Conservation (phyloP, 208 protist species). For the Leptomonas seymouri region DNA sequence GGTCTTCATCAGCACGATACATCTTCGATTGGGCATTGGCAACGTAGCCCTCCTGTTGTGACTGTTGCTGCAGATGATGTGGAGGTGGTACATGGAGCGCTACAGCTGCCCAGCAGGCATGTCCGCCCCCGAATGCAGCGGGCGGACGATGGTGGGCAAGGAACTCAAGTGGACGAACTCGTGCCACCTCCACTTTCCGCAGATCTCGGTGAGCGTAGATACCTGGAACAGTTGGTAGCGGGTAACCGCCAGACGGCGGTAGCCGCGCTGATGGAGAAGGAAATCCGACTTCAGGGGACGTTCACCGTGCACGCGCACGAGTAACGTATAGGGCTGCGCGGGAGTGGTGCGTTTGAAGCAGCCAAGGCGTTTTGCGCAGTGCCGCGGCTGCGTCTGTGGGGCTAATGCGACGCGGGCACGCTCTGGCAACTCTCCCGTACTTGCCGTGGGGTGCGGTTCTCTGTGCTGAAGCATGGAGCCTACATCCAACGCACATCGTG, state of each 20-base stretch:
- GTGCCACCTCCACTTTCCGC: constrained; percentile 74
- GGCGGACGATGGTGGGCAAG: constrained; percentile 39
- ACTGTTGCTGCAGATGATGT: constrained; percentile 42
- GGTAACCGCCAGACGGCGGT: constrained; percentile 38
- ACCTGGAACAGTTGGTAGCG: constrained; percentile 28
- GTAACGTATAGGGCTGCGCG: constrained; percentile 16
- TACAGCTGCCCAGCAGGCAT: constrained; percentile 35
- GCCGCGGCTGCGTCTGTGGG: constrained; percentile 34
- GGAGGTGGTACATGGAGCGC: constrained; percentile 39
- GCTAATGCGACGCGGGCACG: constrained; percentile 21
- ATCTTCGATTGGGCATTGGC: constrained; percentile 67
- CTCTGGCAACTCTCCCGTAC: constrained; percentile 18
- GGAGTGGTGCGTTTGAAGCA: constrained; percentile 1
- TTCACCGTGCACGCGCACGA: constrained; percentile 11
- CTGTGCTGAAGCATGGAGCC: constrained; percentile 37
- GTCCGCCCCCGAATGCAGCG: constrained; percentile 56
- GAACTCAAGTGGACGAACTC: constrained; percentile 52
- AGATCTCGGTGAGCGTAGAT: constrained; percentile 38
- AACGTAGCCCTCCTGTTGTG: constrained; percentile 40
- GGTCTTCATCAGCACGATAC: constrained; percentile 50
- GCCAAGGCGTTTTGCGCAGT: constrained; percentile 9
- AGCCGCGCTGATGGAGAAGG: constrained; percentile 11
- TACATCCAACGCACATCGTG: constrained; percentile 12
- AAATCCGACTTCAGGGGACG: constrained; percentile 18
- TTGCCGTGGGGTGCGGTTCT: constrained; percentile 17